A percentile compares a stretch with the other conserved stretches of the same genome.
Evolutionary conservation across 495 filamentous ascomycete genomes (phyloP).

Genomic region (Penicillium alfredii): DNA sequence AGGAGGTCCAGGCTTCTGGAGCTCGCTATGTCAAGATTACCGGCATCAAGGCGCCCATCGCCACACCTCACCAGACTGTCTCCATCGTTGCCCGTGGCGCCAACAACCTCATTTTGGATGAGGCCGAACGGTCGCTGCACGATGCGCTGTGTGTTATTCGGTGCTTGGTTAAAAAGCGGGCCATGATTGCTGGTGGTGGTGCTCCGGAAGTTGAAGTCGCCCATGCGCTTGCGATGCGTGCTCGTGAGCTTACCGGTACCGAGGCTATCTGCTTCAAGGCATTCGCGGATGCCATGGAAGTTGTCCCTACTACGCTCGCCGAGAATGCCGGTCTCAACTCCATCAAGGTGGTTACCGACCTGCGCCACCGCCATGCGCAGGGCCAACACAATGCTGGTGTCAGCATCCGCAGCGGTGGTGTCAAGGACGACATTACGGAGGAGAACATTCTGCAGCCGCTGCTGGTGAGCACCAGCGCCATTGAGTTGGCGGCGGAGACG

Average conservation of each 20-base stretch:
- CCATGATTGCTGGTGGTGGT: constrained; percentile 91
- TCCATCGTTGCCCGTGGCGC: constrained; percentile 92
- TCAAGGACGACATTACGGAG: constrained; percentile 89
- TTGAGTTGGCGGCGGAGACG: constrained; percentile 94
- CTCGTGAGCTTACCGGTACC: constrained; percentile 78
- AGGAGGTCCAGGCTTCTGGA: constrained; percentile 82
- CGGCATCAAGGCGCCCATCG: constrained; percentile 63
- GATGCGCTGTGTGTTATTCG: constrained; percentile 97
- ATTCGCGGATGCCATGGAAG: constrained; percentile 95
- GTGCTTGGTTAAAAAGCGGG: constrained; percentile 97
- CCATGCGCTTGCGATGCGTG: constrained; percentile 67
- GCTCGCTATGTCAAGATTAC: constrained; percentile 91
- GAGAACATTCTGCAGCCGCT: constrained; percentile 97
- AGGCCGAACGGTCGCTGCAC: constrained; percentile 92
- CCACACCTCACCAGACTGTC: constrained; percentile 67
- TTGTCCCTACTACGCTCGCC: constrained; percentile 91
- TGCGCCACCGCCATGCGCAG: constrained; percentile 86
- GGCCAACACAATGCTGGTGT: constrained; percentile 95
- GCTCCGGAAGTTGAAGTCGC: constrained; percentile 95
- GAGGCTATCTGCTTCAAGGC: constrained; percentile 98
- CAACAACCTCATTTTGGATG: constrained; percentile 90
- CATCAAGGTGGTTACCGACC: constrained; percentile 97
- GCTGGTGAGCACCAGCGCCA: constrained; percentile 92
- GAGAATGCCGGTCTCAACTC: constrained; percentile 96
- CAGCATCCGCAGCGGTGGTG: constrained; percentile 93